Percentiles rank a stretch among this genome's conserved stretches.
phyloP scores from a whole-genome alignment of 345 rosid species.

The Camelina sativa region DNA sequence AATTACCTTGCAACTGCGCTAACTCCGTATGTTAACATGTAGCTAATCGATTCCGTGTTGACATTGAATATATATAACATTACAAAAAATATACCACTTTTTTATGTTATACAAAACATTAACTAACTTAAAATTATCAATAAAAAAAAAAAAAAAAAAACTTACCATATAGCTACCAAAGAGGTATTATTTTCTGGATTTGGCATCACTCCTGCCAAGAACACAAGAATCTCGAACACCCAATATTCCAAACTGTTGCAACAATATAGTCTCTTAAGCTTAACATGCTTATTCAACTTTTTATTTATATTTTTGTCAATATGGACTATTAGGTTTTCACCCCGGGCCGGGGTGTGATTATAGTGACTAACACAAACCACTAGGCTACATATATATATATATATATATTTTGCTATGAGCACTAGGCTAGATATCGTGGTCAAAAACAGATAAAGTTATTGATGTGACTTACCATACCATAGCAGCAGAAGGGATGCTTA shows the following conservation, averaged over 20 bases:
- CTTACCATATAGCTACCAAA: conserved; percentile 72
- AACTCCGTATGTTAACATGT: conserved; percentile 72
- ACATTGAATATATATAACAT: conserved; percentile 45
- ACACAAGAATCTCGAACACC: conserved; percentile 83
- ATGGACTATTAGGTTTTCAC: not conserved
- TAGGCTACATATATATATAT: too few species aligned
- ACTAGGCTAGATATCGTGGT: too few species aligned
- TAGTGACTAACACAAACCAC: not conserved
- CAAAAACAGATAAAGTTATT: not conserved
- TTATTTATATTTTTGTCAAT: not conserved
- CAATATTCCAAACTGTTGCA: conserved; percentile 65
- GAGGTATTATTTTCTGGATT: conserved; percentile 64
- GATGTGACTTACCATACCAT: conserved; percentile 71
- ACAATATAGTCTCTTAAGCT: conserved; percentile 22
- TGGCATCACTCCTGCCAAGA: conserved; percentile 75
- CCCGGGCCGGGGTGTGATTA: too few species aligned
- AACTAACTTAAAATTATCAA: not conserved
- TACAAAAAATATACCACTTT: not conserved
- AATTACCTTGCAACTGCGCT: conserved; percentile 81
- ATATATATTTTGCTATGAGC: too few species aligned
- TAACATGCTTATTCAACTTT: not conserved
- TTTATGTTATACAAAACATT: not conserved
- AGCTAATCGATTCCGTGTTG: conserved; percentile 64
- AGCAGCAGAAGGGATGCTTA: conserved; percentile 74
- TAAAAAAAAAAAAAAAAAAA: not conserved